These are phyloP conservation scores for Apiotrichum mycotoxinovorans DNA, from an alignment of 1,284 basidiomycete species.

Conservation along the genomic window DNA sequence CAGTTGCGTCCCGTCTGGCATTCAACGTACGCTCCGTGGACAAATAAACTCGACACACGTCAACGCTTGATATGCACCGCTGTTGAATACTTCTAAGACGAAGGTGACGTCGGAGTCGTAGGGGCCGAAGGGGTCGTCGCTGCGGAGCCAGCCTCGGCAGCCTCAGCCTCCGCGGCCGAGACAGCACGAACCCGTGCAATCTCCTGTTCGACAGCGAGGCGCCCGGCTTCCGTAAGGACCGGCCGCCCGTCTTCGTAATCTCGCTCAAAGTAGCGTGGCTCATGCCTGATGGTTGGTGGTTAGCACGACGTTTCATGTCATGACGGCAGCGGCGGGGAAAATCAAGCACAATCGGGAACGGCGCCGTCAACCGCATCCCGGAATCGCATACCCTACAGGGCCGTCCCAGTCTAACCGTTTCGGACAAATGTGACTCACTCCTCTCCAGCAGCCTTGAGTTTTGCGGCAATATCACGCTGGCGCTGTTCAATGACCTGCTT, in stretches of 20 bases:
- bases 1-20: no score
- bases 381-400: no score
- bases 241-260: slow-evolving; percentile 72
- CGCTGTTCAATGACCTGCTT: slow-evolving; percentile 84
- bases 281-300: slow-evolving; percentile 67
- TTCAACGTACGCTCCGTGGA: no score
- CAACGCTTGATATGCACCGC: no score
- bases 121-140: background rate
- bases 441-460: slow-evolving; percentile 71
- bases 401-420: background rate
- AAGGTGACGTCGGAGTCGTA: background rate
- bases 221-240: slow-evolving; percentile 65
- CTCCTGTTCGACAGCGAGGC: slow-evolving; percentile 67
- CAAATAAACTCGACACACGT: no score
- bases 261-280: slow-evolving; percentile 73
- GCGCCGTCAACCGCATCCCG: no score
- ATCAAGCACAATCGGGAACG: no score
- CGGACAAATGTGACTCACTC: slow-evolving; percentile 59
- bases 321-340: background rate
- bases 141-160: background rate
- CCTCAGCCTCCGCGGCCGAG: background rate
- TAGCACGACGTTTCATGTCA: background rate
- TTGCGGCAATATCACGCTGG: slow-evolving; percentile 78
- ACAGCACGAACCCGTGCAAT: slow-evolving; percentile 38
- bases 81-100: background rate